Evolutionary conservation across 768 basidiomycete species (phyloP), one percentile per base, ranked within the genome.

Genomic region (Russula abietina): DNA sequence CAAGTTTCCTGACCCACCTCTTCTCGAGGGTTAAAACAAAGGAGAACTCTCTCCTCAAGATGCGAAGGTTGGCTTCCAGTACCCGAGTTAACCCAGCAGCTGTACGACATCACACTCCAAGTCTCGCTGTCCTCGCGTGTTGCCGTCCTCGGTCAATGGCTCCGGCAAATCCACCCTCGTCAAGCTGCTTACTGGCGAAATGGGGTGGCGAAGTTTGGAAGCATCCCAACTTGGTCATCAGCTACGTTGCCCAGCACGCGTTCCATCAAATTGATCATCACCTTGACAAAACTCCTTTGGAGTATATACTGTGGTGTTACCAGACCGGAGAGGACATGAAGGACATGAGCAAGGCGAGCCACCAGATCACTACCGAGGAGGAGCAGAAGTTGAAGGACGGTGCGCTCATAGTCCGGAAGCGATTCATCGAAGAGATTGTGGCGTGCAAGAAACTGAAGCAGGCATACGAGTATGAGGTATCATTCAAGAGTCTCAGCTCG

Each of bases 261-360:
- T 98, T 98, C 94, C 95, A 98, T 82, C 95, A 98, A 76, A 98
- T 98, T 73, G 95, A 98, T 75, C 79, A 93, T 76, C 95, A 98
- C 74, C 91, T 98, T 73, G 95, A 98, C 83, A 96, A 94, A 84
- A 98, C 95, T 16, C 92, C 95, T 55, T 87, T 98, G 70, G 95
- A 98, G 80, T 98, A 98, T 83, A 93, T 98, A 92, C 80, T 98
- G 68, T 98, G 95, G 95, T 93, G 95, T 79, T 98, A 97, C 86
- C 95, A 98, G 84, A 98, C 95, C 63, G 95, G 95, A 75, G 95
- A 98, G 77, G 95, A 98, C 81, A 77, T 97, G 74, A 95, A 98
- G 79, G 95, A 97, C 80, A 83, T 98, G 85, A 78, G 78, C 78
- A 98, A 97, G 84, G 93, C 91, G 61, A 86, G 76, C 75, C 89